A percentile compares a stretch with the other conserved stretches of the same genome.
phyloP scores from a whole-genome alignment of 441 rosid genomes.

The Populus tomentosa region DNA sequence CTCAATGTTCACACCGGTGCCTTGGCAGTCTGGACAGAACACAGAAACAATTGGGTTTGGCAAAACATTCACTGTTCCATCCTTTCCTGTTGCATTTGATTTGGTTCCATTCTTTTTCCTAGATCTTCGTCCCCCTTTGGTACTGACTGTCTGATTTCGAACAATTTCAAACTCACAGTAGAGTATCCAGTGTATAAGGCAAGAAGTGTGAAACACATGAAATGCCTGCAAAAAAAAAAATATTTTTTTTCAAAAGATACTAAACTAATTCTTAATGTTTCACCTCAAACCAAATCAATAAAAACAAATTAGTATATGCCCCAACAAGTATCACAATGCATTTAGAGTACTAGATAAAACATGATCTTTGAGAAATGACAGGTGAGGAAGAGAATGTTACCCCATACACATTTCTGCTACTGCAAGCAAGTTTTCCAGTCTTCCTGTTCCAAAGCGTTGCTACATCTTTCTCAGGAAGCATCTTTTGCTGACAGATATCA shows the following conservation, averaged over 20 bases:
- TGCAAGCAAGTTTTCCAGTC: conserved; percentile 78
- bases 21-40: conserved; percentile 95
- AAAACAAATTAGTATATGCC: background rate
- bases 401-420: conserved; percentile 77
- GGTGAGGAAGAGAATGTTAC: conserved; percentile 28
- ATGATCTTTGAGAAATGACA: conserved; percentile 14
- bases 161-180: conserved; percentile 67
- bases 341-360: background rate
- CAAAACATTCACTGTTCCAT: conserved; percentile 24
- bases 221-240: conserved; percentile 50
- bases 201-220: conserved; percentile 87
- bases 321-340: background rate
- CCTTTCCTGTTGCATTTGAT: conserved; percentile 32
- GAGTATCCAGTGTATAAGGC: conserved; percentile 91
- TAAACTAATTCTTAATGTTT: conserved; percentile 2
- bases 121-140: conserved; percentile 47
- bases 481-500: conserved; percentile 87
- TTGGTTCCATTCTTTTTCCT: conserved; percentile 49
- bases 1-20: conserved; percentile 59
- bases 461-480: conserved; percentile 84
- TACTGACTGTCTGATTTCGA: conserved; percentile 34
- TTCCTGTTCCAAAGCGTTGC: conserved; percentile 70
- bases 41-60: conserved; percentile 47
- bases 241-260: background rate
- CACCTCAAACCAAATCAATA: background rate